These are phyloP conservation scores for Umbelopsis isabellina DNA, from an alignment of 192 early-diverging fungal species.

Conservation along the genomic window DNA sequence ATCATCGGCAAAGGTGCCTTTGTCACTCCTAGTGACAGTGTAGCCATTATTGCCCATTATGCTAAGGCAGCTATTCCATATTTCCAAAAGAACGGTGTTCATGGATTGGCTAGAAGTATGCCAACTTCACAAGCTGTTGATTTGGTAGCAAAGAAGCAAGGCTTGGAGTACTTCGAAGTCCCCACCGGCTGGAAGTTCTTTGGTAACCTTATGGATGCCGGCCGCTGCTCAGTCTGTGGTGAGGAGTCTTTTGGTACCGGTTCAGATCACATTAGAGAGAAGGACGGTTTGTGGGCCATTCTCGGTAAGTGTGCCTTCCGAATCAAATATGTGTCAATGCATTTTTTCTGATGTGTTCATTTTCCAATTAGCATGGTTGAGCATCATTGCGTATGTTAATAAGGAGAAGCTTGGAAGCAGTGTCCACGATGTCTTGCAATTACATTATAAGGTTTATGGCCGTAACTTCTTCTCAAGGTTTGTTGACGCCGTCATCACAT, in stretches of 20 bases:
- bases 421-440: conserved; percentile 80
- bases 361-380: conserved; percentile 81
- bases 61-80: conserved; percentile 88
- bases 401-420: conserved; percentile 54
- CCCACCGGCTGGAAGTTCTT: conserved; percentile 98
- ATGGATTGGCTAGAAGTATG: conserved; percentile 93
- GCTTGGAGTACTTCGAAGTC: conserved; percentile 80
- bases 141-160: conserved; percentile 82
- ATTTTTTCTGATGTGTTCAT: background rate
- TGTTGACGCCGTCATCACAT: too few relatives aligned
- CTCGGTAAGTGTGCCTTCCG: conserved; percentile 53
- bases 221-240: conserved; percentile 91
- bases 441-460: conserved; percentile 84
- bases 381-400: conserved; percentile 83
- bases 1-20: conserved; percentile 94
- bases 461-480: conserved; percentile 94
- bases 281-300: conserved; percentile 98
- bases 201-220: conserved; percentile 98
- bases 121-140: conserved; percentile 94
- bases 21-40: conserved; percentile 96
- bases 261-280: conserved; percentile 98
- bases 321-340: too few relatives aligned
- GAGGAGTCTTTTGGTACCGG: conserved; percentile 99
- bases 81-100: conserved; percentile 81
- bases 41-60: conserved; percentile 94